A percentile compares a stretch with the other conserved stretches of the same genome.
These are phyloP conservation scores for Tarenaya hassleriana DNA, from an alignment of 345 rosid species.

Conservation along the genomic window DNA sequence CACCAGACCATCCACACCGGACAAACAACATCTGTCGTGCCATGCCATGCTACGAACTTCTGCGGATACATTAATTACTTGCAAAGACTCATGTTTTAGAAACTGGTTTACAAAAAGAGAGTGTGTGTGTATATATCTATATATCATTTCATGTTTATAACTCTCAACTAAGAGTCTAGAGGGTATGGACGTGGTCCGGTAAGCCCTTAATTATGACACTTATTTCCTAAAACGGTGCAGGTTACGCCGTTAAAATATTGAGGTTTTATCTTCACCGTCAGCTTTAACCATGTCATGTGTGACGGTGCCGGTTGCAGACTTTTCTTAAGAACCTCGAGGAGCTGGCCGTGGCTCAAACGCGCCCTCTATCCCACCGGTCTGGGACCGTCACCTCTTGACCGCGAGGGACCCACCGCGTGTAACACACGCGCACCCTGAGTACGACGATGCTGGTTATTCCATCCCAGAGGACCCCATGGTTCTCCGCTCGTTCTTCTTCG, in stretches of 20 bases:
- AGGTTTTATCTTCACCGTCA: constrained; percentile 30
- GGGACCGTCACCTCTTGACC: constrained; percentile 30
- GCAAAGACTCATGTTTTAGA: no score
- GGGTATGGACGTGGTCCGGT: no score
- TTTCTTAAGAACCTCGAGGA: constrained; percentile 25
- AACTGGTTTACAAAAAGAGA: no score
- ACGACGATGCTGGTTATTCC: not conserved
- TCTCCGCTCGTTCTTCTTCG: constrained; percentile 29
- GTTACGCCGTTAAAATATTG: constrained; percentile 32
- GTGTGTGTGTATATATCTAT: no score
- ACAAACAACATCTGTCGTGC: no score
- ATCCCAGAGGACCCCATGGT: constrained; percentile 4
- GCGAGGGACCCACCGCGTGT: constrained; percentile 21
- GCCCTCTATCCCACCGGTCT: constrained; percentile 28
- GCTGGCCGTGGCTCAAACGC: constrained; percentile 19
- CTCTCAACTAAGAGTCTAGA: no score
- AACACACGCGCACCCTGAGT: constrained; percentile 24
- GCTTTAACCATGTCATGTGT: constrained; percentile 23
- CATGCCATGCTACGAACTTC: no score
- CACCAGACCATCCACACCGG: no score
- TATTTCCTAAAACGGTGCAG: no score
- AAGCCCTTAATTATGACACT: no score
- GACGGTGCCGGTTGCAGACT: constrained; percentile 23
- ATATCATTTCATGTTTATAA: no score
- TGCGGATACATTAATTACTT: no score